Percentiles rank a stretch among this genome's conserved stretches.
These are phyloP conservation scores for Vicia sativa DNA, from an alignment of 306 rosid species.

Conservation along the genomic window DNA sequence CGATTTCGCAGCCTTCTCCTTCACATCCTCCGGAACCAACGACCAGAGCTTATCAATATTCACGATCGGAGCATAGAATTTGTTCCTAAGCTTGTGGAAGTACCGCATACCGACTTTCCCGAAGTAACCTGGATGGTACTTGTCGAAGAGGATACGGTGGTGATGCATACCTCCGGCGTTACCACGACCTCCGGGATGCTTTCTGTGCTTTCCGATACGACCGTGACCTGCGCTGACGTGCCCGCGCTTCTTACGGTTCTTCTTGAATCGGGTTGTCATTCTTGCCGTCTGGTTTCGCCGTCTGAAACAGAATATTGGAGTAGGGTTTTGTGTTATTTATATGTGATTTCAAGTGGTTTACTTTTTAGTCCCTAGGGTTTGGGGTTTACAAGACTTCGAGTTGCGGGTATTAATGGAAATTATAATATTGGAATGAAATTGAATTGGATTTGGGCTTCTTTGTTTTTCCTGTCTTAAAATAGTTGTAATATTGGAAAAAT, in stretches of 20 bases:
- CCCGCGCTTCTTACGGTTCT: slow-evolving; percentile 94
- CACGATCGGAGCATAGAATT: slow-evolving; percentile 74
- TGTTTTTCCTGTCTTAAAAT: background rate
- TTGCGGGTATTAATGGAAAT: slow-evolving; percentile 9
- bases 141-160: slow-evolving; percentile 90
- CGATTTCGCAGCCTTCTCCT: slow-evolving; percentile 60
- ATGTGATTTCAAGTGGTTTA: background rate
- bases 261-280: slow-evolving; percentile 88
- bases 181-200: slow-evolving; percentile 91
- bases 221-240: slow-evolving; percentile 94
- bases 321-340: slow-evolving; percentile 49
- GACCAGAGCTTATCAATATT: slow-evolving; percentile 87
- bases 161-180: slow-evolving; percentile 98
- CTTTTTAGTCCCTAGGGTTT: slow-evolving; percentile 49
- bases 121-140: slow-evolving; percentile 85
- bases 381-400: background rate
- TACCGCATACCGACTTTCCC: slow-evolving; percentile 92
- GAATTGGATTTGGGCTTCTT: background rate
- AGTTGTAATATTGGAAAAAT: background rate
- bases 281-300: slow-evolving; percentile 45
- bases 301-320: background rate
- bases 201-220: slow-evolving; percentile 80
- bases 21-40: slow-evolving; percentile 62
- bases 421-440: background rate
- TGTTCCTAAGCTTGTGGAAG: slow-evolving; percentile 83